Evolutionary conservation across 2,329 filamentous ascomycete species (phyloP), one percentile per base, ranked within the genome.

Genomic region (Coniochaeta prunicola): DNA sequence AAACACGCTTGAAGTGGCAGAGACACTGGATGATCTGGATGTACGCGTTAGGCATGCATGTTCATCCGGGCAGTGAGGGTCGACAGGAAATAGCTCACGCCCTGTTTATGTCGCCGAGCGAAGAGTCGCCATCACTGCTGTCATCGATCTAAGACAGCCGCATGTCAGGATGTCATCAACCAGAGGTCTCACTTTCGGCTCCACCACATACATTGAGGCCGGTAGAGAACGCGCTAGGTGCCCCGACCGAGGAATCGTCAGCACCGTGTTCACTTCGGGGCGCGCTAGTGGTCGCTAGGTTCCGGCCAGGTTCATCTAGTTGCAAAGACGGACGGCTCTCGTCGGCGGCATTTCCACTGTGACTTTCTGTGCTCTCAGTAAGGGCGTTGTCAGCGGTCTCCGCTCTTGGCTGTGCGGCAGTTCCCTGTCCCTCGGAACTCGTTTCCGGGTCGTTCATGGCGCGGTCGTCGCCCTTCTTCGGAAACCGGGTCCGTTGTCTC

Each of bases 1-100:
- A 19, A 55, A 58, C 7, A 58, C 57, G 34, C 48, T 55, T 12
- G 57, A 58, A 8, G 57, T 55, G 24, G 57, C 57, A 15, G 57
- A 58, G 17, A 58, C 48, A 34, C 57, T 58, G 6, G 57, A 58
- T 10, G 57, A 58, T 15, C 57, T 58, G 24, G 28, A 17, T 7
- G n/a, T 8, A 12, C 12, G 10, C 24, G 24, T 50, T 30, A 50
- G 24, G 21, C 24, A 50, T 50, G 10, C 24, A 28, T 4, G 19
- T 13, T n/a, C 30, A 21, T 53, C 2, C n/a, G 17, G 5, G n/a
- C n/a, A n/a, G n/a, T n/a, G n/a, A n/a, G n/a, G 10, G 2, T 17
- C 17, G n/a, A 34, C 15, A 26, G 19, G 33, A 36, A 2, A 17
- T 34, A 12, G 3, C 53, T 36, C n/a, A 55, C 53, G 53, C 30